Evolutionary conservation across 495 filamentous ascomycete genomes (phyloP).

Genomic region (Aspergillus biplanus): DNA sequence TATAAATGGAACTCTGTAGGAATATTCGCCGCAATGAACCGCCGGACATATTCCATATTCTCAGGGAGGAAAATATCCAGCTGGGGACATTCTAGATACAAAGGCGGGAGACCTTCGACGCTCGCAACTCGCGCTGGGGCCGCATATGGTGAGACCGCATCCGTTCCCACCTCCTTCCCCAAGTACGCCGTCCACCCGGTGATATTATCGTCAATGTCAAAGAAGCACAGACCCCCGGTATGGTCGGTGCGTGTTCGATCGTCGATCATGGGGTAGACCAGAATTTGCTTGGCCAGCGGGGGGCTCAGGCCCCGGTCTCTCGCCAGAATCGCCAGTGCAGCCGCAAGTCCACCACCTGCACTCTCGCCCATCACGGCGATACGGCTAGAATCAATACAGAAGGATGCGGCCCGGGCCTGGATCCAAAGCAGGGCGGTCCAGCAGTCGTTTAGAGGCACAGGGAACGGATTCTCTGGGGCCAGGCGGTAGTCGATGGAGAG

Average conservation of each 20-base stretch:
- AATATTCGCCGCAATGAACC: slow-evolving; percentile 4
- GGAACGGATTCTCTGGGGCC: slow-evolving; percentile 1
- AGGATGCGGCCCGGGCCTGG: background rate
- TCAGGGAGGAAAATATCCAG: slow-evolving; percentile 3
- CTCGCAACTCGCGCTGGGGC: background rate
- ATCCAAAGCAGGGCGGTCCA: slow-evolving; percentile 1
- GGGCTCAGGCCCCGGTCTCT: background rate
- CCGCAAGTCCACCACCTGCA: slow-evolving; percentile 1
- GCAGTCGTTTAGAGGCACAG: slow-evolving; percentile 1
- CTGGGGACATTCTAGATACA: slow-evolving; percentile 5
- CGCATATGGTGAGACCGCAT: background rate
- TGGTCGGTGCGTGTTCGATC: slow-evolving; percentile 5
- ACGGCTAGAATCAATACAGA: background rate
- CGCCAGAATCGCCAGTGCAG: background rate
- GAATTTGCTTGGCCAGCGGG: slow-evolving; percentile 9
- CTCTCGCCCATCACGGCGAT: slow-evolving; percentile 12
- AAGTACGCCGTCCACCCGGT: slow-evolving; percentile 2
- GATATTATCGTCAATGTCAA: background rate
- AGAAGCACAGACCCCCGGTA: background rate
- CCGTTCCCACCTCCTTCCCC: background rate
- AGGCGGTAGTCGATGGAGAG: slow-evolving; percentile 11
- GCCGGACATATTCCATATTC: background rate
- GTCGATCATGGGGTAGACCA: slow-evolving; percentile 9
- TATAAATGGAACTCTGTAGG: slow-evolving; percentile 1
- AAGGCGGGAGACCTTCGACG: background rate